Evolutionary conservation across 2,329 filamentous ascomycete genomes (phyloP).

Genomic region (Dothideomycetidae sp.): DNA sequence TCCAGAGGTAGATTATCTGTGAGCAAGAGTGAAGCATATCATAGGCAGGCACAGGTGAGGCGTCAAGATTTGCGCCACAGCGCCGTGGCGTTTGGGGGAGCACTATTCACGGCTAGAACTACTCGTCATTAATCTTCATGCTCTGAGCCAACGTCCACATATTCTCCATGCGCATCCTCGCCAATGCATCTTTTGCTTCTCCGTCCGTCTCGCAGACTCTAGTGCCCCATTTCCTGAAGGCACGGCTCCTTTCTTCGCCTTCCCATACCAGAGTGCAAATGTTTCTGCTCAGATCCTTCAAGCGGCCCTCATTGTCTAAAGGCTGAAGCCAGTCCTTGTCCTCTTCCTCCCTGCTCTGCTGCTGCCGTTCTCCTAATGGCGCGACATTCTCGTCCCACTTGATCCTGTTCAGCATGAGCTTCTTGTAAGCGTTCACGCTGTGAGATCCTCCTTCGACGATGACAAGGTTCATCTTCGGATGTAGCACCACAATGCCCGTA

Average conservation of each 20-base stretch:
- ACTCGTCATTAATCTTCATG: conserved; percentile 22
- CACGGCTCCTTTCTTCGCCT: conserved; percentile 66
- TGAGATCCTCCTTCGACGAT: conserved; percentile 83
- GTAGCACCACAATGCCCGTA: conserved; percentile 81
- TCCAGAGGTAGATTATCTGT: too few species aligned
- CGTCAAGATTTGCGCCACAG: too few species aligned
- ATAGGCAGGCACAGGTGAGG: too few species aligned
- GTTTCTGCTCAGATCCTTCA: conserved; percentile 73
- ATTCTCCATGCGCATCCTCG: conserved; percentile 78
- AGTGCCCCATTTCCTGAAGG: conserved; percentile 76
- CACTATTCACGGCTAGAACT: too few species aligned
- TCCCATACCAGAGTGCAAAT: conserved; percentile 78
- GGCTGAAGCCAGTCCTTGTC: conserved; percentile 62
- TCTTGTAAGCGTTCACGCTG: conserved; percentile 72
- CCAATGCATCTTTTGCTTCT: conserved; percentile 67
- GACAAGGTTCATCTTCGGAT: conserved; percentile 76
- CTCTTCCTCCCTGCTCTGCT: conserved; percentile 44
- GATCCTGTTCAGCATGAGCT: conserved; percentile 84
- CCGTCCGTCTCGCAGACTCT: conserved; percentile 87
- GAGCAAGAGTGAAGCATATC: too few species aligned
- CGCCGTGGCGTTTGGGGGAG: too few species aligned
- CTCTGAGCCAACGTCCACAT: conserved; percentile 87
- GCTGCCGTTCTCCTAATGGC: conserved; percentile 35
- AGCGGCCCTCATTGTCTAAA: conserved; percentile 59
- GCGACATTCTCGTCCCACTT: conserved; percentile 85